Evolutionary conservation across 129 eudicot genomes (phyloP), one percentile per base, ranked within the genome.

Genomic region (Erigeron canadensis): DNA sequence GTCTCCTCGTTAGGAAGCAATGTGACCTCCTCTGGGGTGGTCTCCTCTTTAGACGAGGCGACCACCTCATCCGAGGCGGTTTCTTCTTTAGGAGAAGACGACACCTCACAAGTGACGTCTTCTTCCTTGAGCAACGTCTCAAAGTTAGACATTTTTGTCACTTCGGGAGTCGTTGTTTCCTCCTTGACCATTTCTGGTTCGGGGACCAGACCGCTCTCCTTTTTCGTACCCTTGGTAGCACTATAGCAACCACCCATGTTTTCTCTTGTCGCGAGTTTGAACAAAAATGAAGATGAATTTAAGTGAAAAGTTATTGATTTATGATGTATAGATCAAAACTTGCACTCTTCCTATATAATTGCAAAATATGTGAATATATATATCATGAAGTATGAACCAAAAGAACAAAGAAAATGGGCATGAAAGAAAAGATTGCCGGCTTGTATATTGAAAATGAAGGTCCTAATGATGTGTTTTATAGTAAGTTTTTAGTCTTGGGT

Each of bases 181-280:
- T n/a, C 45, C 12, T 46, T 16, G 34, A 50, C 72, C 5, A 3
- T 2, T 28, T 28, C 2, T 28, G 77, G 73, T 22, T 19, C 40
- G 1, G 81, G 81, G 47, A 34, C 82, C 21, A 13, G 62, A 63
- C 45, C 69, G 7, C 13, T 41, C 41, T 51, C 60, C 46, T 67
- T 67, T 65, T 40, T 78, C 69, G 34, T 17, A 40, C 54, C 53
- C 50, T 45, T 45, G 50, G 50, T 10, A 45, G 50, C 50, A 56
- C 82, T 78, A 71, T 67, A 74, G 55, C 82, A 78, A 39, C 77
- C 82, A 63, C 82, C 82, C 82, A 78, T 78, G 66, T 64, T 78
- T 54, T 44, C 56, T 62, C 56, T 62, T 23, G 16, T 64, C 10
- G 60, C 10, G 0, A 8, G 10, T 45, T 45, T 2, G 8, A 45